phyloP scores from a whole-genome alignment of 2,329 filamentous ascomycete genomes.

The Chaetothyriales sp. region DNA sequence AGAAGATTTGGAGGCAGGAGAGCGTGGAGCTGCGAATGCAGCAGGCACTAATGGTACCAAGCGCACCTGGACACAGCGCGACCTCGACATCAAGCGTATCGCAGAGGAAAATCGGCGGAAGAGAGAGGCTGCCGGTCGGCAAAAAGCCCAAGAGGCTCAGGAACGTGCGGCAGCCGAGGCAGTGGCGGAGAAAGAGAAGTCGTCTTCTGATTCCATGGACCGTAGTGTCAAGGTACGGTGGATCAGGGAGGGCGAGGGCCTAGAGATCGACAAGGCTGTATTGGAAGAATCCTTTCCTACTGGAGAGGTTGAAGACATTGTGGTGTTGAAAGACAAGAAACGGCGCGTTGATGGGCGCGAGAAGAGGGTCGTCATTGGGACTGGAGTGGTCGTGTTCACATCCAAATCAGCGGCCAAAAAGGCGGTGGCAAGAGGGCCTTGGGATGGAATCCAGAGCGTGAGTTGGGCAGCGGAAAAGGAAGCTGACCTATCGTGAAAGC shows the following conservation, averaged over 20 bases:
- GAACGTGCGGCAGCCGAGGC: constrained; percentile 21
- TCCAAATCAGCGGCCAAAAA: constrained; percentile 33
- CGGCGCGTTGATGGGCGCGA: constrained; percentile 34
- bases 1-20: constrained; percentile 71
- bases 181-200: constrained; percentile 24
- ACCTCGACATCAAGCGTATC: constrained; percentile 39
- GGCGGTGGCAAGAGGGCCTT: constrained; percentile 24
- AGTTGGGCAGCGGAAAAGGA: constrained; percentile 41
- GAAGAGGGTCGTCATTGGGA: constrained; percentile 39
- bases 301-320: constrained; percentile 42
- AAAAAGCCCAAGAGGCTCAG: constrained; percentile 30
- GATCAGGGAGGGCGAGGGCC: constrained; percentile 33
- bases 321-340: constrained; percentile 42
- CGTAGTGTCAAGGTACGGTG: constrained; percentile 47
- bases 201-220: constrained; percentile 28
- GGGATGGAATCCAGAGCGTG: constrained; percentile 39
- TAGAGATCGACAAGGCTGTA: constrained; percentile 35
- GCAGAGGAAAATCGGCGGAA: constrained; percentile 40
- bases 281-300: constrained; percentile 40
- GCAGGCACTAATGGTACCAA: constrained; percentile 42
- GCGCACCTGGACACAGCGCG: constrained; percentile 40
- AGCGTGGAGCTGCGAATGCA: constrained; percentile 35
- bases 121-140: constrained; percentile 32
- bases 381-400: constrained; percentile 42
- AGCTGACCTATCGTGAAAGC: constrained; percentile 20